Percentiles rank a stretch among this genome's conserved stretches.
phyloP scores from a whole-genome alignment of 2,329 filamentous ascomycete species.

The Colletotrichum kahawae region DNA sequence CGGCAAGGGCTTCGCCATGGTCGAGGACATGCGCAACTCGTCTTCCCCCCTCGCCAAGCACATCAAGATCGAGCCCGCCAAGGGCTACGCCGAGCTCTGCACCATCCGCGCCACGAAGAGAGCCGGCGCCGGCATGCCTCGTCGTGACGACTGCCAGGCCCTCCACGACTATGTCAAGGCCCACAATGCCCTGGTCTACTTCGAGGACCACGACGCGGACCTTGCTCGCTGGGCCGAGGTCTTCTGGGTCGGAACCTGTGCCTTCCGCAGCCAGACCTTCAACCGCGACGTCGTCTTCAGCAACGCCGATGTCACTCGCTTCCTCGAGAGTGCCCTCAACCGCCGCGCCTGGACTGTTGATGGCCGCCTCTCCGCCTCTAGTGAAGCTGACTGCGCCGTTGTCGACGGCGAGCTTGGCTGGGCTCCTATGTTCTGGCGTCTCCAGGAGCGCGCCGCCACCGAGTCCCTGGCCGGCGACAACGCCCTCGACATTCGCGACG shows the following conservation, averaged over 20 bases:
- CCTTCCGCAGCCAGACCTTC: background rate
- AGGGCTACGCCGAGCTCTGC: background rate
- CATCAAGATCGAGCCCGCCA: background rate
- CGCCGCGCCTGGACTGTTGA: background rate
- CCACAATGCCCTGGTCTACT: background rate
- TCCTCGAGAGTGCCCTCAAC: background rate
- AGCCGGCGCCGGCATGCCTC: background rate
- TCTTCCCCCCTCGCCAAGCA: background rate
- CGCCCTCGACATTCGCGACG: background rate
- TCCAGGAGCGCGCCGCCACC: background rate
- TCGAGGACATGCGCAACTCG: background rate
- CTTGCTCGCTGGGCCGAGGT: constrained; percentile 1
- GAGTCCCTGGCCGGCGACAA: background rate
- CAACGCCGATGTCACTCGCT: background rate
- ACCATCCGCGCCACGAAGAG: background rate
- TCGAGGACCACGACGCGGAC: background rate
- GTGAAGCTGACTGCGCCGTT: constrained; percentile 5
- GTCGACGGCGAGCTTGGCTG: background rate
- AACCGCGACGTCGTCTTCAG: background rate
- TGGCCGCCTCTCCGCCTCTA: background rate
- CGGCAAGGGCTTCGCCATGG: background rate
- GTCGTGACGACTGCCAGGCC: constrained; percentile 10
- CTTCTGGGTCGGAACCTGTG: constrained; percentile 8
- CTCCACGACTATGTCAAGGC: background rate
- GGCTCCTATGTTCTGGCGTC: background rate